Evolutionary conservation across 768 basidiomycete species (phyloP), one percentile per base, ranked within the genome.

Genomic region (Boletus reticulatus): DNA sequence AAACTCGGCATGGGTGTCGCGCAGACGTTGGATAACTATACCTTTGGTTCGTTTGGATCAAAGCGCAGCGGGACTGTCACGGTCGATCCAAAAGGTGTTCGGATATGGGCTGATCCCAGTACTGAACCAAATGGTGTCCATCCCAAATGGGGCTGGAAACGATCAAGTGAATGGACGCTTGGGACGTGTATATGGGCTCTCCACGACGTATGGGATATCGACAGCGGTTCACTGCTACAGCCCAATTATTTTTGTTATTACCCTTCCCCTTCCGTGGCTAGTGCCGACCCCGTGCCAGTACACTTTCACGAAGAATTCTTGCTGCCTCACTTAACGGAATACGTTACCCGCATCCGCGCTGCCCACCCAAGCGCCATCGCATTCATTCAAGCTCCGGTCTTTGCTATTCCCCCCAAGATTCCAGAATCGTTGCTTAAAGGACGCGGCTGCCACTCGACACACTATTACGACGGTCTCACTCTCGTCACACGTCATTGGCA

Each of bases 391-490:
- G 90, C 93, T 0, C 92, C 95, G 7, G 93, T 98, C 1, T 98
- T 98, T 66, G 85, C 84, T 0, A 73, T 75, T 2, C 96, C 95
- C 0, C 93, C 94, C 0, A 62, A 70, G 22, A 68, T 85, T 1
- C 79, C 80, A 9, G 79, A 81, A 22, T 78, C 80, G 10, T 71
- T 85, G 14, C 71, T 84, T 17, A 78, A 82, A 14, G 86, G 94
- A 2, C 84, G 88, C 3, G 85, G 80, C 29, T 83, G 75, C 32
- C 88, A 91, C 60, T 86, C 89, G 5, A 79, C 86, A 0, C 96
- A 98, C 69, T 98, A 94, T 70, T 98, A 98, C 65, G 95, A 98
- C 62, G 95, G 95, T 1, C 75, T 98, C 39, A 98, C 96, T 0
- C 81, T 98, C 41, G 77, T 98, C n/a, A 90, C 91, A 34, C 80